A percentile compares a stretch with the other conserved stretches of the same genome.
Conservation (phyloP, 2,329 filamentous ascomycete genomes). For the Exophiala spinifera region DNA sequence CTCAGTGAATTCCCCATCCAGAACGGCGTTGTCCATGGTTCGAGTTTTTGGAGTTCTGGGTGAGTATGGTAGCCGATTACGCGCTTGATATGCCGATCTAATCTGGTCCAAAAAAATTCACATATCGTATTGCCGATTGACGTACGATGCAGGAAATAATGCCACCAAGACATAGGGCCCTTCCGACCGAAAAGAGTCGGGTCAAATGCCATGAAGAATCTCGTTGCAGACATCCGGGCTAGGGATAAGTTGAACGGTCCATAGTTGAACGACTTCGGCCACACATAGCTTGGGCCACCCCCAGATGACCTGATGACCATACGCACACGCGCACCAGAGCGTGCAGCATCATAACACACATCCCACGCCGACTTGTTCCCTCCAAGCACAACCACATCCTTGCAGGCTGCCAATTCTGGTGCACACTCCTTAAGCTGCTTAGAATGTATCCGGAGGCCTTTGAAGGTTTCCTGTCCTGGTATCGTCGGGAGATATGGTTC, state of each 20-base stretch:
- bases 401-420: slow-evolving; percentile 33
- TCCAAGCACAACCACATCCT: slow-evolving; percentile 54
- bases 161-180: not conserved
- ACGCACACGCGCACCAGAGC: slow-evolving; percentile 52
- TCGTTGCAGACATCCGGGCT: not conserved
- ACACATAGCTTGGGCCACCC: slow-evolving; percentile 57
- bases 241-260: not conserved
- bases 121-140: slow-evolving; percentile 49
- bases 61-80: slow-evolving; percentile 48
- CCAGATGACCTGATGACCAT: slow-evolving; percentile 58
- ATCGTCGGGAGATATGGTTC: slow-evolving; percentile 54
- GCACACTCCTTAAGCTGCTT: slow-evolving; percentile 49
- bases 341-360: slow-evolving; percentile 57
- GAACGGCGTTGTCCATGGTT: slow-evolving; percentile 42
- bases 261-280: slow-evolving; percentile 25
- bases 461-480: slow-evolving; percentile 50
- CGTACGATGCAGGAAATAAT: slow-evolving; percentile 49
- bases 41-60: slow-evolving; percentile 44
- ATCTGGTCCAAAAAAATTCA: slow-evolving; percentile 53
- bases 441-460: slow-evolving; percentile 55
- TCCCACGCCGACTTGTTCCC: slow-evolving; percentile 63
- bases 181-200: not conserved
- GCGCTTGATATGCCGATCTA: slow-evolving; percentile 35
- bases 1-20: slow-evolving; percentile 57
- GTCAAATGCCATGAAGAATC: not conserved